Percentiles rank a stretch among this genome's conserved stretches.
Conservation (phyloP, 257 asterid species). For the Solanum bulbocastanum region DNA sequence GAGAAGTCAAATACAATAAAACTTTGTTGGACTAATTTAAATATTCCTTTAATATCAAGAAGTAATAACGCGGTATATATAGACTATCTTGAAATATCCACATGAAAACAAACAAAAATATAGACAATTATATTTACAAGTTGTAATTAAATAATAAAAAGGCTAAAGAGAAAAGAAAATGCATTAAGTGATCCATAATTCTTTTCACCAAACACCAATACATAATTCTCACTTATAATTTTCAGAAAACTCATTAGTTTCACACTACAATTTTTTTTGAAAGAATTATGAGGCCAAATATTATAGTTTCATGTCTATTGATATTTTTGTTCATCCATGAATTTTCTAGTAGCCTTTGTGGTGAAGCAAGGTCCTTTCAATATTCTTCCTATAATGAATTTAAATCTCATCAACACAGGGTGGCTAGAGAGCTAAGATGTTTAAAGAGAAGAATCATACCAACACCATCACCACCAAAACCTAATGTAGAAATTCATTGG, state of each 20-base stretch:
- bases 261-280: background rate
- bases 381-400: background rate
- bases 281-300: background rate
- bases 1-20: background rate
- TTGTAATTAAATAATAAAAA: background rate
- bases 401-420: background rate
- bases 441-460: background rate
- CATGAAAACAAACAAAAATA: background rate
- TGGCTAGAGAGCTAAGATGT: background rate
- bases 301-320: background rate
- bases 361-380: background rate
- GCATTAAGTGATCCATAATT: background rate
- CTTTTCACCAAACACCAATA: background rate
- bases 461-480: background rate
- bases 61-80: background rate
- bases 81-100: background rate
- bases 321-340: background rate
- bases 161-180: background rate
- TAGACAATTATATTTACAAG: background rate
- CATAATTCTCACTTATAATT: background rate
- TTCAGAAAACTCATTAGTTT: background rate
- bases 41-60: background rate
- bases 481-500: background rate
- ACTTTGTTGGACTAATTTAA: background rate
- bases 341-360: background rate